These are phyloP conservation scores for Polytrichum commune DNA, from an alignment of 225 moss, liverwort and hornwort species.

Conservation along the genomic window DNA sequence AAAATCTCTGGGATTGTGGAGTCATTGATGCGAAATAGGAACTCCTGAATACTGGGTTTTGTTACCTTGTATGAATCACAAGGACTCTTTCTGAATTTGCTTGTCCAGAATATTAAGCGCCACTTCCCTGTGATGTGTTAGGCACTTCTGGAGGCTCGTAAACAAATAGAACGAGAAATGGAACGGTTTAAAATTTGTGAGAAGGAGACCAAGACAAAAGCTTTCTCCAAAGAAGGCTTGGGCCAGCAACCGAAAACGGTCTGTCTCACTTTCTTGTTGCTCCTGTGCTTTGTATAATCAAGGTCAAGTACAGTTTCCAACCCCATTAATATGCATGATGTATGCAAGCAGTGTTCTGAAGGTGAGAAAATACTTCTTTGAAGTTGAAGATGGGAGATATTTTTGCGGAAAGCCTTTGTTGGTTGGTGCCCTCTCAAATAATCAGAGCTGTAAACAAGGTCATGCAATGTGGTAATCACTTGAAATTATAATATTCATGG, in stretches of 20 bases:
- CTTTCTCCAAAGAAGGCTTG: constrained; percentile 96
- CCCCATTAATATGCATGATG: background rate
- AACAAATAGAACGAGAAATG: constrained; percentile 99
- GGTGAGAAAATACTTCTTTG: too few species aligned
- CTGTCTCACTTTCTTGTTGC: constrained; percentile 24
- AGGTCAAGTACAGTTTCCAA: background rate
- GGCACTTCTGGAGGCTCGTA: constrained; percentile 97
- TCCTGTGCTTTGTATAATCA: background rate
- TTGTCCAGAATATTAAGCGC: too few species aligned
- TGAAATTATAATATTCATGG: background rate
- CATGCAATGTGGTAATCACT: background rate
- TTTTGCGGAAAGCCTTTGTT: background rate
- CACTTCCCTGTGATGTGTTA: constrained; percentile 10
- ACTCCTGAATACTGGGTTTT: too few species aligned
- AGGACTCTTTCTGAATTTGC: too few species aligned
- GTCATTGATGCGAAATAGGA: too few species aligned
- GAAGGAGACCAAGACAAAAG: constrained; percentile 99
- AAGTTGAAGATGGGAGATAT: background rate
- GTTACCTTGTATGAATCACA: too few species aligned
- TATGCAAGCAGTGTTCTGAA: too few species aligned
- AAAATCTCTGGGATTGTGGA: too few species aligned
- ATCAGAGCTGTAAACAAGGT: background rate
- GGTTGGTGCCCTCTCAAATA: background rate
- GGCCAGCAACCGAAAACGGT: constrained; percentile 99
- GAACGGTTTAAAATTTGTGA: constrained; percentile 99